Conservation (phyloP, 176 grass and related monocot species). For the Echinochloa phyllopogon region DNA sequence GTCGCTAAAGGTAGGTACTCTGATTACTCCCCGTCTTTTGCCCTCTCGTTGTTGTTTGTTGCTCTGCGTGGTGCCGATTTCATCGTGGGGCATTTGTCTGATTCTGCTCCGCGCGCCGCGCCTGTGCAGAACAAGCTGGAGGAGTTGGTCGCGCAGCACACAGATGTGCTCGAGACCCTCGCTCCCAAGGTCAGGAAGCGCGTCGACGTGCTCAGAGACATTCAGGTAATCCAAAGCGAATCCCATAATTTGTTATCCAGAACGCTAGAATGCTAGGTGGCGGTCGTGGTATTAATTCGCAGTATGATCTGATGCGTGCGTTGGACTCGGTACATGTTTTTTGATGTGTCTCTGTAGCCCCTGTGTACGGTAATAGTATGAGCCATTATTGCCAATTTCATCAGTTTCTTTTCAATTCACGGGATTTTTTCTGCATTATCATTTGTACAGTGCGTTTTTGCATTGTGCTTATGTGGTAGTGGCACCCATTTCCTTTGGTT, state of each 20-base stretch:
- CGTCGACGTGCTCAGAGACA: constrained; percentile 46
- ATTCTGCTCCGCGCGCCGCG: neutral
- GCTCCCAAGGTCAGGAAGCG: constrained; percentile 54
- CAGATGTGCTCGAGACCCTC: constrained; percentile 40
- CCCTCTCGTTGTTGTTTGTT: neutral
- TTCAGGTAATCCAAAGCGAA: constrained; percentile 43
- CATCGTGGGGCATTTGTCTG: neutral
- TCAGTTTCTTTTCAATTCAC: too few relatives aligned
- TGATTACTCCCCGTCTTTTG: neutral
- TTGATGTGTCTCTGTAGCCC: neutral
- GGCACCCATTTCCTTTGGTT: too few relatives aligned
- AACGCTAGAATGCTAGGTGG: too few relatives aligned
- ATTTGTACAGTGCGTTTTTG: too few relatives aligned
- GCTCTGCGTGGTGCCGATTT: neutral
- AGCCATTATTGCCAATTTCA: too few relatives aligned
- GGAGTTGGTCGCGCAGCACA: constrained; percentile 27
- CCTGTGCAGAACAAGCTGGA: constrained; percentile 47
- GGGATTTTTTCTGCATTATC: too few relatives aligned
- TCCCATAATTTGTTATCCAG: neutral
- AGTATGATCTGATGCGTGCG: neutral
- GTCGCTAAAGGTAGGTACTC: constrained; percentile 43
- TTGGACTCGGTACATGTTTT: neutral
- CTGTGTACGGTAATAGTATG: too few relatives aligned
- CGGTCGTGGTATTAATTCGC: neutral
- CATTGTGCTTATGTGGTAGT: too few relatives aligned